phyloP scores from a whole-genome alignment of 169 alveolate species.

The Plasmodium fragile region DNA sequence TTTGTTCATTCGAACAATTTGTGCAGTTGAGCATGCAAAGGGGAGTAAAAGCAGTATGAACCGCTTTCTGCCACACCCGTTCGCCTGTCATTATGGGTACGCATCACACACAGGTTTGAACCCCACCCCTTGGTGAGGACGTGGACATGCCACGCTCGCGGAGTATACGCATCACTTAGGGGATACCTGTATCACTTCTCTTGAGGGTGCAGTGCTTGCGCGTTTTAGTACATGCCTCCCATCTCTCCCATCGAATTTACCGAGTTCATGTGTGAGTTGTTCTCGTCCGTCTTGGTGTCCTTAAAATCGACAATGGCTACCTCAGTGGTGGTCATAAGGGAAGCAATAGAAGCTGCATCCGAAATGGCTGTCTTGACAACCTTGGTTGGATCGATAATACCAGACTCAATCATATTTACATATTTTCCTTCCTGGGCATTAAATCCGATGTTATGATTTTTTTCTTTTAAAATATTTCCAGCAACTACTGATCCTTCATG shows the following conservation, averaged over 20 bases:
- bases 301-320: slow-evolving; percentile 93
- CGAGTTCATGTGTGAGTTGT: slow-evolving; percentile 60
- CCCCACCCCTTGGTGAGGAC: too few relatives aligned
- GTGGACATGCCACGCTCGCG: background rate
- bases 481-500: slow-evolving; percentile 98
- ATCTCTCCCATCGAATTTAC: slow-evolving; percentile 78
- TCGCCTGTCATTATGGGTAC: background rate
- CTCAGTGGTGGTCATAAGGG: slow-evolving; percentile 98
- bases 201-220: background rate
- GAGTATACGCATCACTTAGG: background rate
- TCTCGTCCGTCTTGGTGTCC: slow-evolving; percentile 81
- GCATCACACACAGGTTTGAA: background rate
- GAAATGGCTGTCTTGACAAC: slow-evolving; percentile 98
- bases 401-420: slow-evolving; percentile 94
- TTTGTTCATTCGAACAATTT: background rate
- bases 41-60: background rate
- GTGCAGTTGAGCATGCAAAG: background rate
- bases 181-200: background rate
- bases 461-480: slow-evolving; percentile 92
- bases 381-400: slow-evolving; percentile 99
- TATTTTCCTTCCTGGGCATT: slow-evolving; percentile 96
- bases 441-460: slow-evolving; percentile 92
- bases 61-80: background rate
- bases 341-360: slow-evolving; percentile 98
- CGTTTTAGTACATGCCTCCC: slow-evolving; percentile 81